Conservation (phyloP, 192 early-diverging fungal genomes). For the Chytriomyces confervae region DNA sequence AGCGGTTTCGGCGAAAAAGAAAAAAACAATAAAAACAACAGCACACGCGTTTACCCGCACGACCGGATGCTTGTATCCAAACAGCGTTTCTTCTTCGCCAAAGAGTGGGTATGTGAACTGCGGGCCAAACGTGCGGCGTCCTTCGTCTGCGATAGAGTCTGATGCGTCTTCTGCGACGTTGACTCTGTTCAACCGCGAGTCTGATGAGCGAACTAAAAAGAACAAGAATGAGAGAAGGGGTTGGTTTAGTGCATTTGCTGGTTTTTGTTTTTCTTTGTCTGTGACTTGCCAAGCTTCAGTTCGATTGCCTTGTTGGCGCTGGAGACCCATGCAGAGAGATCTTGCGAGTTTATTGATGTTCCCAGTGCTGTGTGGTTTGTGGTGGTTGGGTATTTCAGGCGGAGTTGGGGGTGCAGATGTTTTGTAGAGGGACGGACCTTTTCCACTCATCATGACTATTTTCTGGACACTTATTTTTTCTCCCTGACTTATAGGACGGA, state of each 20-base stretch:
- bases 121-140: conserved; percentile 67
- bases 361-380: not conserved
- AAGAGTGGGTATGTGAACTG: conserved; percentile 89
- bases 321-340: conserved; percentile 14
- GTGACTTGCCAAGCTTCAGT: conserved; percentile 25
- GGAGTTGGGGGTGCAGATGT: too few relatives aligned
- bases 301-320: conserved; percentile 20
- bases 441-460: too few relatives aligned
- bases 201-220: not conserved
- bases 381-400: too few relatives aligned
- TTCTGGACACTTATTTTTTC: too few relatives aligned
- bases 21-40: not conserved
- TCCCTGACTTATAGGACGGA: too few relatives aligned
- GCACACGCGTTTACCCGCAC: conserved; percentile 3
- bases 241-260: not conserved
- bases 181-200: not conserved
- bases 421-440: too few relatives aligned
- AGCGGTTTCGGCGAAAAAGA: not conserved
- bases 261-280: not conserved
- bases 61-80: conserved; percentile 80
- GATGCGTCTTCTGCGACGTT: not conserved
- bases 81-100: conserved; percentile 85
- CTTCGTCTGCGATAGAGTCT: conserved; percentile 16
- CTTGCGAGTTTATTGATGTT: not conserved
- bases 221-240: not conserved